phyloP scores from a whole-genome alignment of 208 protist genomes.

The Crithidia brevicula region DNA sequence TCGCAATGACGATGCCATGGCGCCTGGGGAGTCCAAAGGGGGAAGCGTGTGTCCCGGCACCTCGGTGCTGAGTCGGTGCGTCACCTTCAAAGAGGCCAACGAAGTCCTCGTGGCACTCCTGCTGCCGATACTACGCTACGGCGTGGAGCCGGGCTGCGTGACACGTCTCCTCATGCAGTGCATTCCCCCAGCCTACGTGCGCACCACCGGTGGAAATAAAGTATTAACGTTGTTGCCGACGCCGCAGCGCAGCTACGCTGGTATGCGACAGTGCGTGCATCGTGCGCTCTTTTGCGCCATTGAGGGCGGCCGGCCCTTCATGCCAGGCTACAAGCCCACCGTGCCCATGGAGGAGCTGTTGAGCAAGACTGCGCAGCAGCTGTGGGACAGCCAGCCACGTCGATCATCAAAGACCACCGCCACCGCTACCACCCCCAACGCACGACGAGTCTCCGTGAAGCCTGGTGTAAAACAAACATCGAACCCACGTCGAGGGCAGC shows the following conservation, averaged over 20 bases:
- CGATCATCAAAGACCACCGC: not conserved
- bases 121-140: slow-evolving; percentile 75
- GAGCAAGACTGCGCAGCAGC: slow-evolving; percentile 30
- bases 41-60: slow-evolving; percentile 34
- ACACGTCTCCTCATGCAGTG: slow-evolving; percentile 50
- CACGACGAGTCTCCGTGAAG: too few relatives aligned
- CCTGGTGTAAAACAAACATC: too few relatives aligned
- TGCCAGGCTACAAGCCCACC: slow-evolving; percentile 61
- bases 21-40: slow-evolving; percentile 27
- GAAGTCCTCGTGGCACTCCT: slow-evolving; percentile 79
- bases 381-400: not conserved
- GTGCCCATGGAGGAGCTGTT: slow-evolving; percentile 60
- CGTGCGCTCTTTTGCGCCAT: slow-evolving; percentile 61
- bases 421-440: too few relatives aligned
- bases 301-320: slow-evolving; percentile 45
- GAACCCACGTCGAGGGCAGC: too few relatives aligned
- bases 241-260: slow-evolving; percentile 73
- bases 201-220: slow-evolving; percentile 48
- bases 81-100: slow-evolving; percentile 85
- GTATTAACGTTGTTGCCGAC: slow-evolving; percentile 76
- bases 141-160: slow-evolving; percentile 33
- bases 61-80: slow-evolving; percentile 49
- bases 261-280: slow-evolving; percentile 48
- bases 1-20: slow-evolving; percentile 81
- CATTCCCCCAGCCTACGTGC: slow-evolving; percentile 26